Evolutionary conservation across 2,329 filamentous ascomycete species (phyloP).

Genomic region (Xylariaceae sp.): DNA sequence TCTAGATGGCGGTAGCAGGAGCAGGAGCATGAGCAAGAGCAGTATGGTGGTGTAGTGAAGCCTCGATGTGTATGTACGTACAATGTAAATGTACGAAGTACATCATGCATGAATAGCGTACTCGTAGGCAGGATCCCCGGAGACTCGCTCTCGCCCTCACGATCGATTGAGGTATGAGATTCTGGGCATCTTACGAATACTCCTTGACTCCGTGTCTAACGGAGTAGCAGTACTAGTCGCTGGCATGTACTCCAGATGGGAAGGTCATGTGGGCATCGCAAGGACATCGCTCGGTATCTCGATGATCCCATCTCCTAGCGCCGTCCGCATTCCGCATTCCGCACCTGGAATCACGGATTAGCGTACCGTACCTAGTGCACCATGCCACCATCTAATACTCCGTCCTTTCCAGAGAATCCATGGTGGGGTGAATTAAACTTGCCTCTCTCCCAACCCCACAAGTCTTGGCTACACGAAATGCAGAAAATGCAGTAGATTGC

Average conservation of each 20-base stretch:
- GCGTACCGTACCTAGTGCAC: neutral
- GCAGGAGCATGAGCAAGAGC: no score
- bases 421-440: slow-evolving; percentile 13
- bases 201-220: no score
- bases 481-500: slow-evolving; percentile 11
- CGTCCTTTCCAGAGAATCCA: neutral
- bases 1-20: neutral
- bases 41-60: neutral
- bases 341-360: no score
- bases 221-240: no score
- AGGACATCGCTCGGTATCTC: no score
- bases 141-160: neutral
- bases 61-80: neutral
- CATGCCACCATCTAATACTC: no score
- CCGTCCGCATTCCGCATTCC: no score
- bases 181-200: neutral
- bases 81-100: neutral
- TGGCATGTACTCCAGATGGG: no score
- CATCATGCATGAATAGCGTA: neutral
- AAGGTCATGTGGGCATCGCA: no score
- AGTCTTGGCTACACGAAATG: slow-evolving; percentile 14
- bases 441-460: neutral
- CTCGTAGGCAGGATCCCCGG: neutral
- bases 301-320: no score
- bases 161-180: neutral